Evolutionary conservation across 305 asterid species (phyloP), one percentile per base, ranked within the genome.

Genomic region (Fraxinus sp.): DNA sequence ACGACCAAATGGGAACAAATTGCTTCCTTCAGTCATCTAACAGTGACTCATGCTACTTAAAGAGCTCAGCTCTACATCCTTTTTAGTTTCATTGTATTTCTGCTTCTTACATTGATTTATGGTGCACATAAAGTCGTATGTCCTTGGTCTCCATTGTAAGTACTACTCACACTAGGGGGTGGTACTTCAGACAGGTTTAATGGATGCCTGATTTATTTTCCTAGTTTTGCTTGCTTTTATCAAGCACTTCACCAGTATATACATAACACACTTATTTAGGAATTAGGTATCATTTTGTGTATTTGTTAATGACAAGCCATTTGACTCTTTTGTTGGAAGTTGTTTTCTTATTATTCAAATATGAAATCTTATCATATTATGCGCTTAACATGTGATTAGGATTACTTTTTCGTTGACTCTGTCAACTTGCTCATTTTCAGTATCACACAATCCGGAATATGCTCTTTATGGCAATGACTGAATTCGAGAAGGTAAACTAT

Each of bases 391-490:
- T 26, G 35, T 10, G 33, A 9, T 24, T 66, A 3, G 11, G 70
- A 18, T 18, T 20, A 59, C 7, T 59, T 13, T 1, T 59, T 13
- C 24, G 26, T 62, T 62, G 16, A 62, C 72, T 62, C 33, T 62
- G 72, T 62, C 70, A 8, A 62, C 14, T 20, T 22, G 14, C 72
- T 62, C 72, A 20, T 62, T 85, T 71, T 75, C 95, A 96, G 99
- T 96, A 91, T 85, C 98, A 96, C 79, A 81, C 95, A 0, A 72
- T 94, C 75, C 88, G 87, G 88, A 96, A 96, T 84, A 83, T 90
- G 89, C 92, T 94, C 79, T 94, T 85, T 84, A 92, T 96, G 99
- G 94, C 94, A 52, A 89, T 86, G 93, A 94, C 98, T 10, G 99
- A 96, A 82, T 94, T 94, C 75, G 84, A 87, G 84, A 83, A 86